Percentiles rank a stretch among this genome's conserved stretches.
phyloP scores from a whole-genome alignment of 164 flowering plant genomes.

The Cinnamomum micranthum region DNA sequence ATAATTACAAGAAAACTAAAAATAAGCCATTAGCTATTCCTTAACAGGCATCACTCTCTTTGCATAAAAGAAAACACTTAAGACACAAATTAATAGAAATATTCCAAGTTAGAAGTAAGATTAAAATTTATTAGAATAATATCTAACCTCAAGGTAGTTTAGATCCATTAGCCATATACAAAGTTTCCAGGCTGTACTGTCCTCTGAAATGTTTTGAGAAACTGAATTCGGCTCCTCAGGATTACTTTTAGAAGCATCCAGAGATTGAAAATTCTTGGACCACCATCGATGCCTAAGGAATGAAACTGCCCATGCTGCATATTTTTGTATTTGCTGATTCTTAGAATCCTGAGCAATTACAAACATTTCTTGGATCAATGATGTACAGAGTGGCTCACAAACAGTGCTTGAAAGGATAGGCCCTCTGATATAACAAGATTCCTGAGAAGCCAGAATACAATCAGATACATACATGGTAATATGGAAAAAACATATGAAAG shows the following conservation, averaged over 20 bases:
- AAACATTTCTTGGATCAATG: slow-evolving; percentile 82
- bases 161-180: slow-evolving; percentile 64
- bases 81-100: too few relatives aligned
- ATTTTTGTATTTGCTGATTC: slow-evolving; percentile 55
- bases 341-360: slow-evolving; percentile 71
- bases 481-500: not conserved
- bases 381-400: slow-evolving; percentile 47
- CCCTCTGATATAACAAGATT: slow-evolving; percentile 45
- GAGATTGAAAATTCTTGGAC: slow-evolving; percentile 35
- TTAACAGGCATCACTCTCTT: too few relatives aligned
- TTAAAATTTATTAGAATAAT: not conserved
- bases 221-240: slow-evolving; percentile 22
- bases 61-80: too few relatives aligned
- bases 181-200: slow-evolving; percentile 65
- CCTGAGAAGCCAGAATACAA: slow-evolving; percentile 35
- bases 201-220: slow-evolving; percentile 58
- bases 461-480: slow-evolving; percentile 1
- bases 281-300: slow-evolving; percentile 63
- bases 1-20: too few relatives aligned
- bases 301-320: slow-evolving; percentile 92
- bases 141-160: slow-evolving; percentile 45
- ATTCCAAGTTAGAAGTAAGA: not conserved
- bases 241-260: slow-evolving; percentile 19
- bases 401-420: slow-evolving; percentile 57
- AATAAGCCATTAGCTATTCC: too few relatives aligned